These are phyloP conservation scores for Oryza brachyantha DNA, from an alignment of 176 grass and related monocot genomes.

Conservation along the genomic window DNA sequence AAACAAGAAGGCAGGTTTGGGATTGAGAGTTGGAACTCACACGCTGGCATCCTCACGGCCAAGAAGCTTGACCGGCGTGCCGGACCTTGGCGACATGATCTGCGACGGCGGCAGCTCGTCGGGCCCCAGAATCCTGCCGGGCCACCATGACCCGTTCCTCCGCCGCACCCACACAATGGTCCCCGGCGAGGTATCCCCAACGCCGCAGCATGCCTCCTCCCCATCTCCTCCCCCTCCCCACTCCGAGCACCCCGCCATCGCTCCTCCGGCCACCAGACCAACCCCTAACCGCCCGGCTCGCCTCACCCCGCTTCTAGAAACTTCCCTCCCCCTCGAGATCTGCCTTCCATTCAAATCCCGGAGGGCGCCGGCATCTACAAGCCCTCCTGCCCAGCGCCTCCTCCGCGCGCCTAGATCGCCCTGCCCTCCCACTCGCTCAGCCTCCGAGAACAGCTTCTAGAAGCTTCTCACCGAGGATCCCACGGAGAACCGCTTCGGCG, in stretches of 20 bases:
- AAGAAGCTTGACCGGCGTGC: slow-evolving; percentile 97
- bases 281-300: slow-evolving; percentile 42
- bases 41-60: slow-evolving; percentile 96
- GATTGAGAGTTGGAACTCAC: slow-evolving; percentile 46
- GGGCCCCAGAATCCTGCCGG: slow-evolving; percentile 82
- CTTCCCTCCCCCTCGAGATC: slow-evolving; percentile 51
- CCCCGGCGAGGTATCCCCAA: slow-evolving; percentile 72
- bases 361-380: slow-evolving; percentile 38
- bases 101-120: slow-evolving; percentile 88
- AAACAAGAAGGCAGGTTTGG: slow-evolving; percentile 1
- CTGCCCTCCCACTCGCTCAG: slow-evolving; percentile 3
- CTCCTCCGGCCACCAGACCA: slow-evolving; percentile 27
- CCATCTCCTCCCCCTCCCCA: slow-evolving; percentile 44
- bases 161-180: slow-evolving; percentile 98
- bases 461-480: slow-evolving; percentile 27
- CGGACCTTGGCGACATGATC: slow-evolving; percentile 95
- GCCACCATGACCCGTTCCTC: slow-evolving; percentile 98
- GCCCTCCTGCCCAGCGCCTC: slow-evolving; percentile 18
- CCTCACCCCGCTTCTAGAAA: slow-evolving; percentile 50
- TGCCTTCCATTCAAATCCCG: slow-evolving; percentile 61
- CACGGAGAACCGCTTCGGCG: not conserved
- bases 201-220: slow-evolving; percentile 48
- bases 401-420: slow-evolving; percentile 31
- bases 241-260: slow-evolving; percentile 59
- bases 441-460: slow-evolving; percentile 23